These are phyloP conservation scores for Fusarium guadeloupense DNA, from an alignment of 2,329 filamentous ascomycete genomes.

Conservation along the genomic window DNA sequence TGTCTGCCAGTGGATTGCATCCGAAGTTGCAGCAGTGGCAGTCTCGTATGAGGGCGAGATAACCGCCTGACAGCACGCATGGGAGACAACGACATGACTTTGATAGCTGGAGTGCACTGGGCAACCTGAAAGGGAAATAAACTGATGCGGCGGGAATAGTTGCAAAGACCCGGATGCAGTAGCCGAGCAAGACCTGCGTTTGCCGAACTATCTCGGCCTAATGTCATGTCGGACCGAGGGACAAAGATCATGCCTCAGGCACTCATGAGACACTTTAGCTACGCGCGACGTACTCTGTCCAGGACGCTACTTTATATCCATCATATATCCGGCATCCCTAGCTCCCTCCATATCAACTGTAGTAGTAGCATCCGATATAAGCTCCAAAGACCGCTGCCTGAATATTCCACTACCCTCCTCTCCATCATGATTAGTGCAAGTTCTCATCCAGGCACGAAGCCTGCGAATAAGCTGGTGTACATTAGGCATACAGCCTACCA, in stretches of 20 bases:
- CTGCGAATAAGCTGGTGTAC: constrained; percentile 2
- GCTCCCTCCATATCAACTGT: no score
- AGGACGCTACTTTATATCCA: no score
- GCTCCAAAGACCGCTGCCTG: no score
- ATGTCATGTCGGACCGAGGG: no score
- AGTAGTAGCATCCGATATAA: no score
- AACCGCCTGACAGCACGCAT: not conserved
- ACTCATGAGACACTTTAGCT: no score
- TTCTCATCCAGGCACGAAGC: no score
- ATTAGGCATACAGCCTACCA: constrained; percentile 20
- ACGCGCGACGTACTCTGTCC: no score
- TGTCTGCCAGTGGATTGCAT: not conserved
- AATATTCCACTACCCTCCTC: no score
- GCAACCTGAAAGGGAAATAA: not conserved
- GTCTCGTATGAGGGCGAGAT: not conserved
- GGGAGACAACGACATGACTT: not conserved
- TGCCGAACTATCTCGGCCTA: not conserved
- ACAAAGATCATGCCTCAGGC: no score
- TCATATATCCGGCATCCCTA: no score
- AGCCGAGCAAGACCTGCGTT: not conserved
- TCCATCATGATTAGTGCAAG: no score
- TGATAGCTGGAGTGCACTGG: not conserved
- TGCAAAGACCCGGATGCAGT: not conserved
- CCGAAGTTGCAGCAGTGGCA: not conserved
- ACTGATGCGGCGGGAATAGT: not conserved